Percentiles rank a stretch among this genome's conserved stretches.
These are phyloP conservation scores for Microsporum audouinii DNA, from an alignment of 2,329 filamentous ascomycete genomes.

Conservation along the genomic window DNA sequence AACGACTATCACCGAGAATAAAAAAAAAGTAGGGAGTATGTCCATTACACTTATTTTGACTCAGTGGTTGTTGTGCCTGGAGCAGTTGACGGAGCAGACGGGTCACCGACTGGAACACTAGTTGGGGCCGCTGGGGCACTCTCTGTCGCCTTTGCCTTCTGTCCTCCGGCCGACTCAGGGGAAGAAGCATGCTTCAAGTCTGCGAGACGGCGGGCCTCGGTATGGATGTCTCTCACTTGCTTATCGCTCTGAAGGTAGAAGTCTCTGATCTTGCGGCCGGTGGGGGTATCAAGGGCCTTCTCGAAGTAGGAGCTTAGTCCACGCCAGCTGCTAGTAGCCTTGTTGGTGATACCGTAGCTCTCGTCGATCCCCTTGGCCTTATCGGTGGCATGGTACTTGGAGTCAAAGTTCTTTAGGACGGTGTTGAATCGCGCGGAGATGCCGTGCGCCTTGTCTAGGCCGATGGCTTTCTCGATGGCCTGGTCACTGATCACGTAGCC, in stretches of 20 bases:
- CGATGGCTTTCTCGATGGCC: constrained; percentile 71
- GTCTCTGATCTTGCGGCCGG: constrained; percentile 71
- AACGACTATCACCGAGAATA: background rate
- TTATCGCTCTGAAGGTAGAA: constrained; percentile 80
- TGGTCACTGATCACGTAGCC: constrained; percentile 74
- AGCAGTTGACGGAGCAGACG: background rate
- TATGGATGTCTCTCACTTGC: constrained; percentile 89
- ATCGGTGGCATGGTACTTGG: constrained; percentile 77
- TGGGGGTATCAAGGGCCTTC: constrained; percentile 76
- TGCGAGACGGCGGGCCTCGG: constrained; percentile 76
- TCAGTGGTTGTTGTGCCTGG: background rate
- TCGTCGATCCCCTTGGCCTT: constrained; percentile 73
- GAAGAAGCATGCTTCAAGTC: constrained; percentile 59
- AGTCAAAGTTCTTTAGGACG: constrained; percentile 65
- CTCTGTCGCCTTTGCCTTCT: constrained; percentile 28
- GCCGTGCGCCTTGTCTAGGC: constrained; percentile 81
- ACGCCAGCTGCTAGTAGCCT: constrained; percentile 54
- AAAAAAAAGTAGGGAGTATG: background rate
- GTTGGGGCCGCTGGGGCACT: constrained; percentile 15
- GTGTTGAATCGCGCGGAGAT: constrained; percentile 68
- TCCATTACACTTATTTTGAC: background rate
- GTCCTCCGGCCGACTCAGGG: constrained; percentile 24
- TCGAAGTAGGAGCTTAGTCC: constrained; percentile 85
- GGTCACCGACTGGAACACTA: constrained; percentile 2
- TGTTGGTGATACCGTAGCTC: constrained; percentile 68